Conservation (phyloP, 1,284 basidiomycete genomes). For the Thecaphora frezii region DNA sequence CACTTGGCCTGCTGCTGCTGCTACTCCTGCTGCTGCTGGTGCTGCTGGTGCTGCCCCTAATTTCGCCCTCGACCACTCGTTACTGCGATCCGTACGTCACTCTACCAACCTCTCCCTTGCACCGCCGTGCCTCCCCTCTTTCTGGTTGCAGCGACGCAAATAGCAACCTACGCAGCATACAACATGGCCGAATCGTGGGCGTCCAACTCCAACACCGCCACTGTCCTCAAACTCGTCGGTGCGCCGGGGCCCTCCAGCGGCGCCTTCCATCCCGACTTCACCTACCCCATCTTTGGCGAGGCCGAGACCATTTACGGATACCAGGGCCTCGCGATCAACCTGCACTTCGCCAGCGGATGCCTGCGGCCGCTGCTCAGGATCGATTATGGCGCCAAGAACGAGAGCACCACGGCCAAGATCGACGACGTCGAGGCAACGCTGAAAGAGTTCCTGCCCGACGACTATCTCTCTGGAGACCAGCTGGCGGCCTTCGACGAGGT, state of each 20-base stretch:
- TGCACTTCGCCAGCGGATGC: conserved; percentile 84
- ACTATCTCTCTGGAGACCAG: conserved; percentile 53
- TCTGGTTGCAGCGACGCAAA: too few species aligned
- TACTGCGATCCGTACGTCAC: too few species aligned
- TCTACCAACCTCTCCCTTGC: too few species aligned
- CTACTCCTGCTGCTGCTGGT: too few species aligned
- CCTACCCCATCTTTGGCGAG: conserved; percentile 72
- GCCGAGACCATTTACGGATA: conserved; percentile 97
- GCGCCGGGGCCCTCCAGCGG: conserved; percentile 26
- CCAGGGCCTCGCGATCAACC: conserved; percentile 66
- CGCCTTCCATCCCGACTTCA: conserved; percentile 49
- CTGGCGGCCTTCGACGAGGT: conserved; percentile 69
- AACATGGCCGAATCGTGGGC: conserved; percentile 46
- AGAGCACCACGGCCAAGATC: conserved; percentile 66
- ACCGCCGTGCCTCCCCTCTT: too few species aligned
- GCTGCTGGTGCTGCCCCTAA: too few species aligned
- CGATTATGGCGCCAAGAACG: conserved; percentile 47
- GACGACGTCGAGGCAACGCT: conserved; percentile 84
- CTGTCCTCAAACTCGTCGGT: conserved; percentile 40
- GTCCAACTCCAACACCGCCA: conserved; percentile 44
- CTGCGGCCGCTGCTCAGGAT: conserved; percentile 63
- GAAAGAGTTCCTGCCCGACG: conserved; percentile 75
- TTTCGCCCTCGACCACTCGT: too few species aligned
- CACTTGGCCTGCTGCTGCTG: too few species aligned
- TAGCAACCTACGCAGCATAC: conserved; percentile 2